Evolutionary conservation across 768 basidiomycete species (phyloP), one percentile per base, ranked within the genome.

Genomic region (Fibroporia radiculosa): DNA sequence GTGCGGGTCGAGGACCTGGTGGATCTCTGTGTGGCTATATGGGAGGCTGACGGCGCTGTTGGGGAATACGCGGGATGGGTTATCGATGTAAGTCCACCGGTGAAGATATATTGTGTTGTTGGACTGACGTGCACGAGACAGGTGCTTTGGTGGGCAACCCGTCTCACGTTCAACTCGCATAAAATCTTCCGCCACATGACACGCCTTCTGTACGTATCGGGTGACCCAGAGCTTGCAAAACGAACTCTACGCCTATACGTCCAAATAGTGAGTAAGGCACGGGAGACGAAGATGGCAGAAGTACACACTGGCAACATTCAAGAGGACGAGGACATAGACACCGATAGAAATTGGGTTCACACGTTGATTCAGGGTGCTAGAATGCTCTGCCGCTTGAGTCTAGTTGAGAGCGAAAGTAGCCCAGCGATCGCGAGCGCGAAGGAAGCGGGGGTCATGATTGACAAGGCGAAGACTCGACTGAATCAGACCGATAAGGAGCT

Each of bases 141-240:
- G 86, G 75, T 91, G 18, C 73, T 97, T 1, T 95, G 91, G 86
- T 93, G 91, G 91, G 85, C 91, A 1, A 93, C 91, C 7, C 80
- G 84, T 18, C 74, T 93, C 18, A 98, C 95, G 0, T 96, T 97
- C 71, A 93, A 96, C 58, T 93, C 89, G 0, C 84, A 84, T 48
- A 77, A 81, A 7, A 68, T 97, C 6, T 75, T 89, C 44, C 81
- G 93, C 1, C 88, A 96, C 62, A 82, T 97, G 72, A 78, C 80
- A 23, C 79, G 84, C 1, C 63, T 93, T 1, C 64, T 88, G 13
- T 76, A 79, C 46, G 73, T 78, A 11, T 70, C 74, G 0, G 78
- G 78, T 7, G 81, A 82, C 51, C 63, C 65, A 2, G 60, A 69
- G 14, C 72, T 90, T 3, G 84, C 89, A 2, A 79, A 76, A 55